Evolutionary conservation across 2,329 filamentous ascomycete genomes (phyloP).

Genomic region (Botryotinia convoluta): DNA sequence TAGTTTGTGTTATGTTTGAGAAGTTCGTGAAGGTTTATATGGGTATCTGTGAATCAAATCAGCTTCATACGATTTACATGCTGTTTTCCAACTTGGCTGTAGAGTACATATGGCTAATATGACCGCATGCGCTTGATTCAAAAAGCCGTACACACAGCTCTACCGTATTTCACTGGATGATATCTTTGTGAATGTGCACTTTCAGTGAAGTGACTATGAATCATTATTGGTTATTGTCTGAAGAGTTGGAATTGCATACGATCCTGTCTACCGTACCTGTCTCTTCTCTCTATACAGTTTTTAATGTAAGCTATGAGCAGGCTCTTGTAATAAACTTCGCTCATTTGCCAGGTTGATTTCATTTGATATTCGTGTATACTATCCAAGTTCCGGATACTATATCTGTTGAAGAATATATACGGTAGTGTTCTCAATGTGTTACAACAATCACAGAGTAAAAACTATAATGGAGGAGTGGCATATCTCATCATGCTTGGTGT

Average conservation of each 20-base stretch:
- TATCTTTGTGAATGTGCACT: background rate
- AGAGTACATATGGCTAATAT: background rate
- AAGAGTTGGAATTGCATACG: too few relatives aligned
- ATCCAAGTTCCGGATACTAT: background rate
- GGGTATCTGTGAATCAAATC: background rate
- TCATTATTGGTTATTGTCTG: background rate
- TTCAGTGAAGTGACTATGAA: constrained; percentile 4
- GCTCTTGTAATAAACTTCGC: background rate
- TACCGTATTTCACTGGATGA: background rate
- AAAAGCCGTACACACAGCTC: background rate
- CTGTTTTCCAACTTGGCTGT: background rate
- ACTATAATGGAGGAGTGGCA: accelerated
- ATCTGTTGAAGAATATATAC: background rate
- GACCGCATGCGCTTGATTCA: background rate
- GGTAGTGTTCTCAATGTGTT: background rate
- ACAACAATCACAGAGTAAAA: background rate
- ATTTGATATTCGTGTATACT: background rate
- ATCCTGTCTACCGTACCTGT: background rate
- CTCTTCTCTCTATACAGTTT: background rate
- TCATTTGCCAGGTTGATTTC: background rate
- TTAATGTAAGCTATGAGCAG: background rate
- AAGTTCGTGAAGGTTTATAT: background rate
- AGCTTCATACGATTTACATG: background rate
- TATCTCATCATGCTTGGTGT: background rate
- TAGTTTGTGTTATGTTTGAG: background rate